Evolutionary conservation across 23 red algal genomes (phyloP).

Genomic region (Chondrus crispus): DNA sequence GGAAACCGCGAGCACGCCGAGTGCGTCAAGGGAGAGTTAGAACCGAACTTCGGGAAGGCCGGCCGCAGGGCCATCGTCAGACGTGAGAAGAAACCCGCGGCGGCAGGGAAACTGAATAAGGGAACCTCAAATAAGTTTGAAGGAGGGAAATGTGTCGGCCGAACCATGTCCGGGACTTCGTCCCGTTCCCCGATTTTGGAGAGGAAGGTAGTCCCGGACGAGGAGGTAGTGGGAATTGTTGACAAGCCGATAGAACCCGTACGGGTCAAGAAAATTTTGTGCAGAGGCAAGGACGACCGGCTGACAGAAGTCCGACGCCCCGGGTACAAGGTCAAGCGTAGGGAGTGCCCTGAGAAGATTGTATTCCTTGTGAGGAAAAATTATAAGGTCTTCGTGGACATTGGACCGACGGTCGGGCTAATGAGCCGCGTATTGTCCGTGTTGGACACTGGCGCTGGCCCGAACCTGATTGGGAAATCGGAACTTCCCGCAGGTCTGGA

Average conservation of each 20-base stretch:
- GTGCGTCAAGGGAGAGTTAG: neutral
- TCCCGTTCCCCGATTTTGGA: neutral
- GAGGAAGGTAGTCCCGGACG: neutral
- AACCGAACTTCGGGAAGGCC: neutral
- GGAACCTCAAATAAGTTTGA: neutral
- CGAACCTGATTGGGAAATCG: neutral
- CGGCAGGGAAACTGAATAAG: no score
- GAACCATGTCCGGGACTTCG: neutral
- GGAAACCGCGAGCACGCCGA: neutral
- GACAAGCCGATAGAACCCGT: no score
- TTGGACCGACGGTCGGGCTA: neutral
- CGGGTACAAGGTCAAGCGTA: neutral
- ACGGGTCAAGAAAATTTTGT: neutral
- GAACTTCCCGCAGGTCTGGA: neutral
- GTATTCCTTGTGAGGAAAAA: neutral
- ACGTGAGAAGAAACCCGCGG: no score
- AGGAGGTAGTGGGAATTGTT: neutral
- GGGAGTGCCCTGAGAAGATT: neutral
- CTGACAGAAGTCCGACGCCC: neutral
- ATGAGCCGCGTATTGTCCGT: neutral
- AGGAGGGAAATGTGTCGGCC: neutral
- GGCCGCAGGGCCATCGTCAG: neutral
- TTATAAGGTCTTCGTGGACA: neutral
- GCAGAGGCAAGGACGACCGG: neutral
- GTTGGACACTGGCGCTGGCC: neutral